phyloP scores from a whole-genome alignment of 2,329 filamentous ascomycete species.

The Clarireedia paspali region DNA sequence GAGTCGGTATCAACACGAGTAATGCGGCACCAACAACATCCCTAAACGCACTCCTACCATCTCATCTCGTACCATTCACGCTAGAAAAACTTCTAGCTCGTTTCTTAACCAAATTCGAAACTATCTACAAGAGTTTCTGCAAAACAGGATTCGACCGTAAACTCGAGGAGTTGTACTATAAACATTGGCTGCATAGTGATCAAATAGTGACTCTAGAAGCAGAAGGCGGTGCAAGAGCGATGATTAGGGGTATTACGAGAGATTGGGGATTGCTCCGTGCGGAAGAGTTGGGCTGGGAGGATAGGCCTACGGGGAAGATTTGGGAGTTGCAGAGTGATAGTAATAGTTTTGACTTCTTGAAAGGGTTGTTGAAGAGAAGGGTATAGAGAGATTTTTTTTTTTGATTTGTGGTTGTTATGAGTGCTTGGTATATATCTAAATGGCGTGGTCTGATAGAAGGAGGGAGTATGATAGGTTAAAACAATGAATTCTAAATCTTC shows the following conservation, averaged over 20 bases:
- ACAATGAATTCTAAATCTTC: no score
- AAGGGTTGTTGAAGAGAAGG: slow-evolving; percentile 77
- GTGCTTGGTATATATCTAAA: no score
- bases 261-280: slow-evolving; percentile 85
- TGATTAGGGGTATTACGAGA: slow-evolving; percentile 79
- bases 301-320: slow-evolving; percentile 65
- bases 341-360: slow-evolving; percentile 98
- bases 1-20: slow-evolving; percentile 77
- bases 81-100: slow-evolving; percentile 76
- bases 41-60: slow-evolving; percentile 62
- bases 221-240: slow-evolving; percentile 65
- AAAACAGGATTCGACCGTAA: slow-evolving; percentile 63
- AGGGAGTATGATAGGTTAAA: no score
- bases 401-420: no score
- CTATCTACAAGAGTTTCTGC: slow-evolving; percentile 68
- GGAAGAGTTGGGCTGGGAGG: slow-evolving; percentile 71
- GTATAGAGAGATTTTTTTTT: slow-evolving; percentile 3
- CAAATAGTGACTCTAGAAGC: slow-evolving; percentile 69
- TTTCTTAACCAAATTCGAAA: slow-evolving; percentile 71
- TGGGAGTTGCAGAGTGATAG: slow-evolving; percentile 90
- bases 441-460: not conserved
- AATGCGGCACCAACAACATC: slow-evolving; percentile 84
- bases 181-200: slow-evolving; percentile 76
- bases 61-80: slow-evolving; percentile 48
- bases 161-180: slow-evolving; percentile 73